Evolutionary conservation across 2,329 filamentous ascomycete species (phyloP).

Genomic region (Aspergillus tamarii): DNA sequence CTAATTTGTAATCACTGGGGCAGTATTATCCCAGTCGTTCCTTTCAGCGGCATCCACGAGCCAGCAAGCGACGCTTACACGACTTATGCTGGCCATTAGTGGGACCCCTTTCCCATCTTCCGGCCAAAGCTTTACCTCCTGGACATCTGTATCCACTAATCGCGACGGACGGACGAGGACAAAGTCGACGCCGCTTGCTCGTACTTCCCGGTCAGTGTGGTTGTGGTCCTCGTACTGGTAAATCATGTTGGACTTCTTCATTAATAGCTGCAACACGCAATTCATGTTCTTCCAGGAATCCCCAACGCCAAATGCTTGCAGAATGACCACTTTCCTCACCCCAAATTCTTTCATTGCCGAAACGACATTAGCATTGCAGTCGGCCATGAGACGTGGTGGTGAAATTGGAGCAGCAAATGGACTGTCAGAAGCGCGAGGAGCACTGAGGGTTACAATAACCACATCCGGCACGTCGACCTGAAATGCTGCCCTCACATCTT

Average conservation of each 20-base stretch:
- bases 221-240: slow-evolving; percentile 54
- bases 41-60: slow-evolving; percentile 50
- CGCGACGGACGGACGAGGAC: slow-evolving; percentile 52
- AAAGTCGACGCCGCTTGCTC: slow-evolving; percentile 39
- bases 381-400: slow-evolving; percentile 52
- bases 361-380: slow-evolving; percentile 44
- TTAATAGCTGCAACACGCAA: slow-evolving; percentile 48
- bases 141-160: slow-evolving; percentile 44
- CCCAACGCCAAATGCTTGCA: slow-evolving; percentile 56
- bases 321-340: slow-evolving; percentile 50
- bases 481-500: slow-evolving; percentile 27
- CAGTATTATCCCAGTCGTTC: slow-evolving; percentile 45
- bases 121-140: slow-evolving; percentile 44
- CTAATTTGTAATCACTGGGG: slow-evolving; percentile 53
- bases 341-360: slow-evolving; percentile 42
- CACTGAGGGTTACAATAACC: slow-evolving; percentile 55
- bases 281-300: slow-evolving; percentile 49
- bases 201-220: slow-evolving; percentile 48
- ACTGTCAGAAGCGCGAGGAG: slow-evolving; percentile 50
- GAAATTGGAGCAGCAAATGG: slow-evolving; percentile 53
- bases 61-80: slow-evolving; percentile 50
- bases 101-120: slow-evolving; percentile 48
- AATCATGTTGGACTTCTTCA: slow-evolving; percentile 52
- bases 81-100: slow-evolving; percentile 43
- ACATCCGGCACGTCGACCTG: slow-evolving; percentile 29